A percentile compares a stretch with the other conserved stretches of the same genome.
Conservation (phyloP, 2,329 filamentous ascomycete genomes). For the Nigrospora oryzae region DNA sequence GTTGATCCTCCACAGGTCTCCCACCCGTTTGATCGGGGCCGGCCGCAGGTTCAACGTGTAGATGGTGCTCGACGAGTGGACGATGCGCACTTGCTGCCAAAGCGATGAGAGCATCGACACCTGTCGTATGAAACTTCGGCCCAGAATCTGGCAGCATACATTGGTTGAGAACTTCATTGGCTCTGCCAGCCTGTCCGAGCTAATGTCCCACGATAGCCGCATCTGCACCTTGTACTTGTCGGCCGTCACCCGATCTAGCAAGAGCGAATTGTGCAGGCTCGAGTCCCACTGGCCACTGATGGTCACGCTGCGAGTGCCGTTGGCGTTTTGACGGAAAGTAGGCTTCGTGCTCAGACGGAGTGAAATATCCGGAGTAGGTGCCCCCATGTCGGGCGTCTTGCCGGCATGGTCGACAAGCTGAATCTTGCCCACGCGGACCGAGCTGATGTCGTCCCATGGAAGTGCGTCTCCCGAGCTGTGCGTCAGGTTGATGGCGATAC, state of each 20-base stretch:
- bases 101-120: constrained; percentile 80
- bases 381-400: constrained; percentile 72
- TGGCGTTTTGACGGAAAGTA: constrained; percentile 73
- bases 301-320: constrained; percentile 81
- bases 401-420: constrained; percentile 78
- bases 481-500: constrained; percentile 79
- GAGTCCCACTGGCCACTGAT: constrained; percentile 96
- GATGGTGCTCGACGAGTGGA: constrained; percentile 78
- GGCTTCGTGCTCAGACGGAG: constrained; percentile 73
- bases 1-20: constrained; percentile 93
- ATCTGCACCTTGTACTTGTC: constrained; percentile 90
- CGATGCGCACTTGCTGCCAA: constrained; percentile 76
- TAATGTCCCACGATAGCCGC: constrained; percentile 77
- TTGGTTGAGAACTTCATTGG: constrained; percentile 83
- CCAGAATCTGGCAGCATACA: constrained; percentile 73
- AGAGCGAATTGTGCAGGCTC: constrained; percentile 80
- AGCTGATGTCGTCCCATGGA: constrained; percentile 77
- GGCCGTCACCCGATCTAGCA: constrained; percentile 88
- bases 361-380: constrained; percentile 63
- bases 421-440: constrained; percentile 71
- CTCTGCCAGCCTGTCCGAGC: constrained; percentile 73
- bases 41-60: constrained; percentile 84
- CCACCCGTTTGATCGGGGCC: constrained; percentile 80
- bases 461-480: constrained; percentile 84
- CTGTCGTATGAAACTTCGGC: constrained; percentile 75